Evolutionary conservation across 2,329 filamentous ascomycete species (phyloP).

Genomic region (Colletotrichum sp.): DNA sequence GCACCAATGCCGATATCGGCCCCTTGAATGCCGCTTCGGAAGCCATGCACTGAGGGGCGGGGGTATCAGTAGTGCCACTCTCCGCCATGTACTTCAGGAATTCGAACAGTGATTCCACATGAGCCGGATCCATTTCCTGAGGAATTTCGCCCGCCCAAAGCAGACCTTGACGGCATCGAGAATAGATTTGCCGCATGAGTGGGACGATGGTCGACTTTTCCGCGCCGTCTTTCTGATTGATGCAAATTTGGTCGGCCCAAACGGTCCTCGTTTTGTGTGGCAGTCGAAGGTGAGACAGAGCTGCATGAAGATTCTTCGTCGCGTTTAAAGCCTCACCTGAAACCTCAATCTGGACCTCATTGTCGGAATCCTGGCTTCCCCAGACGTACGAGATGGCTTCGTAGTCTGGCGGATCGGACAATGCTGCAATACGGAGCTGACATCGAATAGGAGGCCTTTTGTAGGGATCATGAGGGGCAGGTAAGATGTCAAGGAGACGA

Average conservation of each 20-base stretch:
- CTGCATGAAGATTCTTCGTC: not conserved
- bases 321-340: fast-evolving
- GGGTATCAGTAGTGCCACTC: not conserved
- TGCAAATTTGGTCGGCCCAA: not conserved
- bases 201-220: not conserved
- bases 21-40: not conserved
- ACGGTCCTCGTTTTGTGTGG: not conserved
- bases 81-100: not conserved
- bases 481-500: fast-evolving
- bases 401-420: not conserved
- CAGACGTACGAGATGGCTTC: not conserved
- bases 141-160: not conserved
- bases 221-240: not conserved
- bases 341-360: not conserved
- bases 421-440: not conserved
- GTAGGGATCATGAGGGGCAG: fast-evolving
- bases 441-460: fast-evolving
- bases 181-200: not conserved
- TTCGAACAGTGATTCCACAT: not conserved
- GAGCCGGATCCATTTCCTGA: not conserved
- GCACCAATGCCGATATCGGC: not conserved
- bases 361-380: not conserved
- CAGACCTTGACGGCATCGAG: not conserved
- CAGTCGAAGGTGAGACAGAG: fast-evolving
- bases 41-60: not conserved